Evolutionary conservation across 106 monocot genomes (phyloP).

Genomic region (Gastrodia elata): DNA sequence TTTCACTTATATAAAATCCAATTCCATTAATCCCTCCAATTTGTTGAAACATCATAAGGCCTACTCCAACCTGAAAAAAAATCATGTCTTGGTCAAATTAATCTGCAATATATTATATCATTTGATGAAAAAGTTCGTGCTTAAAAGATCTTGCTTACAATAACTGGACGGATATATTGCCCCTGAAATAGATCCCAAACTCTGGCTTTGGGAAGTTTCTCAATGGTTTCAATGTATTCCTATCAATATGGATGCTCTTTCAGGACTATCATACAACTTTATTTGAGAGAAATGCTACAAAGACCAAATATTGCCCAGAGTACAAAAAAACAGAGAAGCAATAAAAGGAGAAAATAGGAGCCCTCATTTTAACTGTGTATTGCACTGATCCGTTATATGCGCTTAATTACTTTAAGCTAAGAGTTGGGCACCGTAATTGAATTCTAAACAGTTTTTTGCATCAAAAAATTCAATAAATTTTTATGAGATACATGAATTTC

Average conservation of each 20-base stretch:
- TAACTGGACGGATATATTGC: conserved; percentile 30
- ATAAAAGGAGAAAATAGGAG: too few species aligned
- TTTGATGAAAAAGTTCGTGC: neutral
- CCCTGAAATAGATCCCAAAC: conserved; percentile 35
- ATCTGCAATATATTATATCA: neutral
- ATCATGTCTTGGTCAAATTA: neutral
- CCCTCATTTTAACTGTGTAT: too few species aligned
- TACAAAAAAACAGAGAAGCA: too few species aligned
- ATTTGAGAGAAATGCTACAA: neutral
- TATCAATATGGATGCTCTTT: conserved; percentile 8
- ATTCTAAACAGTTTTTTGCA: neutral
- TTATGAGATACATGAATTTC: conserved; percentile 43
- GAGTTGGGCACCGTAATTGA: too few species aligned
- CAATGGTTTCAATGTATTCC: conserved; percentile 43
- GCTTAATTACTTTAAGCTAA: too few species aligned
- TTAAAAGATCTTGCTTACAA: conserved; percentile 29
- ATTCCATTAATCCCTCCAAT: conserved; percentile 60
- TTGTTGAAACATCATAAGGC: conserved; percentile 61
- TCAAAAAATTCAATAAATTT: neutral
- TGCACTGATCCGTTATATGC: too few species aligned
- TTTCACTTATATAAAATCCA: conserved; percentile 48
- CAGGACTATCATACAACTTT: neutral
- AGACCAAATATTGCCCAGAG: too few species aligned
- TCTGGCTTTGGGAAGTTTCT: conserved; percentile 33
- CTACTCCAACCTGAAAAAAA: conserved; percentile 45